These are phyloP conservation scores for Lenzites betulinus DNA, from an alignment of 768 basidiomycete species.

Conservation along the genomic window DNA sequence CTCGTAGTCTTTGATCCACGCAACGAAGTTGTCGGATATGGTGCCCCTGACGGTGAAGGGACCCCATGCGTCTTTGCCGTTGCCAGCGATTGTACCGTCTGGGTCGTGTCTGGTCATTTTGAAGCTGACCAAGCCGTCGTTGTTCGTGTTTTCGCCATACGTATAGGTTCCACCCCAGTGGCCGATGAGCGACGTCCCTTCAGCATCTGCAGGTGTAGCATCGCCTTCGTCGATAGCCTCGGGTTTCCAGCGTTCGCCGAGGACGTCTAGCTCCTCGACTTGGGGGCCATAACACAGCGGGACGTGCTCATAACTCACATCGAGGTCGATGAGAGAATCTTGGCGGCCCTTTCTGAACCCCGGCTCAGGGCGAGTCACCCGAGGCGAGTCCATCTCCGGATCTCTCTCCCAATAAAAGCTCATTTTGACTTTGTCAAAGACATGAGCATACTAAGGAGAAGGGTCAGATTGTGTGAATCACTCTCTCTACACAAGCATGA, in stretches of 20 bases:
- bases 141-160: background rate
- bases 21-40: background rate
- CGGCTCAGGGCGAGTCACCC: background rate
- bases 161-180: constrained; percentile 10
- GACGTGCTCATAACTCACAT: background rate
- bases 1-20: constrained; percentile 1
- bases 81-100: background rate
- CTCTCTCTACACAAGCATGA: too few relatives aligned
- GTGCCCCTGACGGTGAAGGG: constrained; percentile 2
- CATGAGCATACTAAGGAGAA: constrained; percentile 1
- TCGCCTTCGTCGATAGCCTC: background rate
- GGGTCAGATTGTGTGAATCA: too few relatives aligned
- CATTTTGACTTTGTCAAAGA: background rate
- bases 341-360: background rate
- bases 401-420: constrained; percentile 1
- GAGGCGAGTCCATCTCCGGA: background rate
- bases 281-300: background rate
- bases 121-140: constrained; percentile 3
- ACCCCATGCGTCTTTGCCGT: constrained; percentile 7
- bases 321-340: background rate
- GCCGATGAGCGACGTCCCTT: background rate
- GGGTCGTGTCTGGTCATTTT: background rate
- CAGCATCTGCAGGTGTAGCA: too few relatives aligned
- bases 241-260: background rate
- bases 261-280: background rate